phyloP scores from a whole-genome alignment of 768 basidiomycete species.

The Hydnomerulius pinastri region DNA sequence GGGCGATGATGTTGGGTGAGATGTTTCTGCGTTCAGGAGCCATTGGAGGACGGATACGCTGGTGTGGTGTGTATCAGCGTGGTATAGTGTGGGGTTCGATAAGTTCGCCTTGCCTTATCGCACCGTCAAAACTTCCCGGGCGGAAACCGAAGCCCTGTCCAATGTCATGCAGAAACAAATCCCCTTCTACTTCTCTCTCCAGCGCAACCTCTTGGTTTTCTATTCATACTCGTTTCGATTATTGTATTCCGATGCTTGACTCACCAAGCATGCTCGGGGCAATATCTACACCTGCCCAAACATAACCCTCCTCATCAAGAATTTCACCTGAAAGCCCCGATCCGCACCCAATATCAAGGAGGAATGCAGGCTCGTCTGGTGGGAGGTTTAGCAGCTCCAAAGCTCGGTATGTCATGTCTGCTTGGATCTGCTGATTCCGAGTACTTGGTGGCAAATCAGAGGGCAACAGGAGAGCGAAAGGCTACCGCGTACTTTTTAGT shows the following conservation, averaged over 20 bases:
- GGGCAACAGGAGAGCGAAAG: conserved; percentile 1
- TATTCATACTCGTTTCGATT: conserved; percentile 1
- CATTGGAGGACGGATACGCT: conserved; percentile 99
- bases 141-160: conserved; percentile 98
- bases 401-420: conserved; percentile 96
- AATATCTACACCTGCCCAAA: conserved; percentile 94
- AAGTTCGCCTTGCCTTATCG: conserved; percentile 70
- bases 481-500: conserved; percentile 74
- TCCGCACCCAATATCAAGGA: conserved; percentile 96
- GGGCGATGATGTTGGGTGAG: conserved; percentile 85
- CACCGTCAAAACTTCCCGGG: conserved; percentile 96
- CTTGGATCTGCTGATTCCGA: conserved; percentile 95
- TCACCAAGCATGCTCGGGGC: conserved; percentile 96
- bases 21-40: conserved; percentile 95
- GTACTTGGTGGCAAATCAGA: conserved; percentile 53
- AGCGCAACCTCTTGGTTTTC: conserved; percentile 80
- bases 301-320: conserved; percentile 89
- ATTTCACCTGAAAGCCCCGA: conserved; percentile 97
- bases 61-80: conserved; percentile 2
- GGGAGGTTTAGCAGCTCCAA: conserved; percentile 88
- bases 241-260: conserved; percentile 21
- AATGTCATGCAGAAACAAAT: conserved; percentile 95
- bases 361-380: conserved; percentile 73
- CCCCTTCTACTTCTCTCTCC: conserved; percentile 93
- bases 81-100: neutral